Evolutionary conservation across 176 grass and related monocot genomes (phyloP), one percentile per base, ranked within the genome.

Genomic region (Ampelocalamus luodianensis): DNA sequence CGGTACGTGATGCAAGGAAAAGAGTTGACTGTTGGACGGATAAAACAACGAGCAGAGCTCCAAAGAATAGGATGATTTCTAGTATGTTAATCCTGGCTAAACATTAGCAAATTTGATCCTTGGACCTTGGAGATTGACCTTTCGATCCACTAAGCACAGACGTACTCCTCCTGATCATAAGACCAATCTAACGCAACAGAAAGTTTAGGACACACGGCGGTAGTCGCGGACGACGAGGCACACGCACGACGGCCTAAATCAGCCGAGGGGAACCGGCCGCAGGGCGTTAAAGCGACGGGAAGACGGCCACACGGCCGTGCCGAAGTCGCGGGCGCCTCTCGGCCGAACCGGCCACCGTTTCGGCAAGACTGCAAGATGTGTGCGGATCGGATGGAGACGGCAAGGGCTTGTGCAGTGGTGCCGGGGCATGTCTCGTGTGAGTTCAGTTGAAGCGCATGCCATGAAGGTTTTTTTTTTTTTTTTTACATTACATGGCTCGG

Each of bases 1-100:
- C 29, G 29, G 29, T 29, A 29, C 29, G 29, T 29, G 29, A 29
- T 34, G 32, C 32, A 34, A 34, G 32, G 32, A 6, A 32, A 11
- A 10, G 77, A 20, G 78, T 68, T 82, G 48, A 82, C 85, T 48
- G 7, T 36, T 43, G 46, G 69, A 55, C 54, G 77, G 77, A 74
- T 72, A 24, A 32, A n/a, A 18, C 60, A 24, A 12, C 10, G 4
- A 51, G 26, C 42, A 46, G 40, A 44, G 38, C 38, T 45, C 76
- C 39, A 20, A 32, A 45, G 40, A 9, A 18, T 44, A 46, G 1
- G 56, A 20, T 24, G n/a, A 9, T 11, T 23, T 60, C 10, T 60
- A 23, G 55, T 8, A 17, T 18, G 45, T 9, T 74, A 10, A 2
- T 3, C 27, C 24, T 10, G 6, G 43, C 46, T 0, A 12, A 6